Conservation (phyloP, 2,329 filamentous ascomycete genomes). For the Cyphellophora attinorum region DNA sequence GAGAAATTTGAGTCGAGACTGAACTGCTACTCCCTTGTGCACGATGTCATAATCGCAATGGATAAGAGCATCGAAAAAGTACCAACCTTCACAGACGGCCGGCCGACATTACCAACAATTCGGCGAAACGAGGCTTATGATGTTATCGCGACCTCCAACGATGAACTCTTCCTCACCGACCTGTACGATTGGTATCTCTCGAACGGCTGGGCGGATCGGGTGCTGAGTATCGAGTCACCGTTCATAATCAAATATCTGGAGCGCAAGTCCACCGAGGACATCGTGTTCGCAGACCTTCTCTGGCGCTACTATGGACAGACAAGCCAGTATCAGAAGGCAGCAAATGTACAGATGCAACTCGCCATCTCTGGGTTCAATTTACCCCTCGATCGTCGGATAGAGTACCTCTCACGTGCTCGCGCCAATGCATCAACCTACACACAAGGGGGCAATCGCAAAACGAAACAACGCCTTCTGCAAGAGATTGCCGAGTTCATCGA, state of each 20-base stretch:
- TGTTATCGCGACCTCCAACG: constrained; percentile 76
- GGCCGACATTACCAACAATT: constrained; percentile 63
- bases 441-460: constrained; percentile 64
- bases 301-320: constrained; percentile 88
- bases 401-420: constrained; percentile 81
- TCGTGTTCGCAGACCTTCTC: constrained; percentile 76
- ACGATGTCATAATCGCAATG: constrained; percentile 67
- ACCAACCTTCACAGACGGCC: constrained; percentile 67
- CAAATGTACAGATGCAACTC: constrained; percentile 72
- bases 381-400: constrained; percentile 74
- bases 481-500: constrained; percentile 80
- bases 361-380: constrained; percentile 75
- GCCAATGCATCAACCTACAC: constrained; percentile 83
- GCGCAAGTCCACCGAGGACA: constrained; percentile 61
- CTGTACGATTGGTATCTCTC: constrained; percentile 97
- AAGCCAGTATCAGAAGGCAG: constrained; percentile 74
- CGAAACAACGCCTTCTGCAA: constrained; percentile 76
- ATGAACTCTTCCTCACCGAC: constrained; percentile 90
- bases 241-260: constrained; percentile 81
- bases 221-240: constrained; percentile 73
- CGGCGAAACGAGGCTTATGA: constrained; percentile 82
- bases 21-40: constrained; percentile 77
- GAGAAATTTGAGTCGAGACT: constrained; percentile 61
- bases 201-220: constrained; percentile 73
- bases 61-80: constrained; percentile 61